Conservation (phyloP, 768 basidiomycete species). For the Sutorius australiensis region DNA sequence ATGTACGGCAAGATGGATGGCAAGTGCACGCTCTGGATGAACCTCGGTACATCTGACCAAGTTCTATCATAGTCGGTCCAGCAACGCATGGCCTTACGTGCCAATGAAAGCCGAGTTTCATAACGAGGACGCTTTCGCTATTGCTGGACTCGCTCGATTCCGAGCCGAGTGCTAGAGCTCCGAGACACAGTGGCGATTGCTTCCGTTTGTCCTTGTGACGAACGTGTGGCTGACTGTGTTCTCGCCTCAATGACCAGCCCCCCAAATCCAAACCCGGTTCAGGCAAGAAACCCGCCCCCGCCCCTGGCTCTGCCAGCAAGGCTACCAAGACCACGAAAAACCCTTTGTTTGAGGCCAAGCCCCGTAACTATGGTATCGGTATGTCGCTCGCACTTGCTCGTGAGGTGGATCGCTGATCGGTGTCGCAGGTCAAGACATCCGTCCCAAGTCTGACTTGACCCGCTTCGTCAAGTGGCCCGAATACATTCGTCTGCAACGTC, state of each 20-base stretch:
- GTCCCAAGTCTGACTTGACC: conserved; percentile 84
- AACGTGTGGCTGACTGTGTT: conserved; percentile 36
- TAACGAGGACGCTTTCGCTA: conserved; percentile 37
- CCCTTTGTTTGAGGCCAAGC: conserved; percentile 87
- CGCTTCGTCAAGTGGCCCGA: conserved; percentile 99
- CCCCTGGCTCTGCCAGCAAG: conserved; percentile 80
- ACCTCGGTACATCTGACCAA: conserved; percentile 21
- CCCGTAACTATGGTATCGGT: conserved; percentile 98
- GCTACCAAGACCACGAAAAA: conserved; percentile 78
- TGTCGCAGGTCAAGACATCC: conserved; percentile 82
- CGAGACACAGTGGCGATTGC: conserved; percentile 38
- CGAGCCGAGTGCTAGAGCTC: conserved; percentile 48
- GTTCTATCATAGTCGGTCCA: conserved; percentile 21
- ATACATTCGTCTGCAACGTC: conserved; percentile 95
- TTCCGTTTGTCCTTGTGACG: conserved; percentile 22
- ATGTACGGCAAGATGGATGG: conserved; percentile 47
- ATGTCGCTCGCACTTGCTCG: conserved; percentile 15
- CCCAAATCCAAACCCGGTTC: conserved; percentile 66
- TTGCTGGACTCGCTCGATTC: conserved; percentile 40
- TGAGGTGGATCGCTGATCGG: not conserved
- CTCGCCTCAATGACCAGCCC: conserved; percentile 93
- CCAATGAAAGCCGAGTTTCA: conserved; percentile 37
- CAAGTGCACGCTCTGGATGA: conserved; percentile 40
- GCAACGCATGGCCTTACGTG: conserved; percentile 10
- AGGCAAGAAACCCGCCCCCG: conserved; percentile 81